Evolutionary conservation across 345 rosid genomes (phyloP).

Genomic region (Crucihimalaya himalaica): DNA sequence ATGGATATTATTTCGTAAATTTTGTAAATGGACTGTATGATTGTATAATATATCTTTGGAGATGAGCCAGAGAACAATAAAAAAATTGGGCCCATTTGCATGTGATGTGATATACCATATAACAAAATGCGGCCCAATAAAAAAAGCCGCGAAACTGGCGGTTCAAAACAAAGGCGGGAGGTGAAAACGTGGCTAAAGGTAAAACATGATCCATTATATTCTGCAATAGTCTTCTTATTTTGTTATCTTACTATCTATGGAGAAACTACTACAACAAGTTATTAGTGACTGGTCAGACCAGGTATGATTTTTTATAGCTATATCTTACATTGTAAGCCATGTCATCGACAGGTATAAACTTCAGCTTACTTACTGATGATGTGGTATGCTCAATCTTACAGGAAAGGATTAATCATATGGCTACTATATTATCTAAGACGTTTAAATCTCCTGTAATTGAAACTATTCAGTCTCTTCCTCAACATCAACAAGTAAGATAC

Average conservation of each 20-base stretch:
- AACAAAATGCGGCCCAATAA: neutral
- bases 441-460: conserved; percentile 71
- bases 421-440: conserved; percentile 74
- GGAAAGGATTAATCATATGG: conserved; percentile 88
- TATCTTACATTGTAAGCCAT: neutral
- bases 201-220: too few species aligned
- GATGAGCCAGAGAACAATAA: too few species aligned
- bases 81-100: neutral
- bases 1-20: too few species aligned
- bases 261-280: conserved; percentile 52
- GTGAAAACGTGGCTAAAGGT: too few species aligned
- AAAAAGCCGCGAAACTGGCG: conserved; percentile 13
- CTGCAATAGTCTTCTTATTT: too few species aligned
- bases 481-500: conserved; percentile 81
- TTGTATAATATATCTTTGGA: too few species aligned
- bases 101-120: neutral
- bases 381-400: conserved; percentile 32
- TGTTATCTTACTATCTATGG: too few species aligned
- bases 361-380: neutral
- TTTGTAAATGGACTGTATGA: too few species aligned
- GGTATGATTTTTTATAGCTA: conserved; percentile 41
- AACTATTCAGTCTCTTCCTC: conserved; percentile 89
- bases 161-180: conserved; percentile 39
- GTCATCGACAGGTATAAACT: neutral
- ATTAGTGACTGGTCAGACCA: conserved; percentile 58